Conservation (phyloP, 1,284 basidiomycete genomes). For the Phenoliferia sp. region DNA sequence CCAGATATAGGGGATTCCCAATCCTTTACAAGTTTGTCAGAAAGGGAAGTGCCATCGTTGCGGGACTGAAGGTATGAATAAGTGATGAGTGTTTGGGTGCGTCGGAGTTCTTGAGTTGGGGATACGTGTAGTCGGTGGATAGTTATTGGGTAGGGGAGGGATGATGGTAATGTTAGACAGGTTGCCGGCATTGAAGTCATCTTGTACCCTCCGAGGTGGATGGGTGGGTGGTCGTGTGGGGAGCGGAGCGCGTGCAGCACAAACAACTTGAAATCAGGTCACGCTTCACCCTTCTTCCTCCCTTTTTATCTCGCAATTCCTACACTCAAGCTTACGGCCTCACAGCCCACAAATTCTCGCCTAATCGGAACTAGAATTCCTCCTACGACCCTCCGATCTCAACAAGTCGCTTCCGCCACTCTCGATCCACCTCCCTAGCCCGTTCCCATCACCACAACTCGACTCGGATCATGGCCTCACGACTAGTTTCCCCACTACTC, state of each 20-base stretch:
- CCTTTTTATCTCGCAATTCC: neutral
- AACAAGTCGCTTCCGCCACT: neutral
- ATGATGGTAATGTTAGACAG: conserved; percentile 14
- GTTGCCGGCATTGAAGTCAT: conserved; percentile 10
- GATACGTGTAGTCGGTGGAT: conserved; percentile 23
- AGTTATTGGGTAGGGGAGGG: conserved; percentile 30
- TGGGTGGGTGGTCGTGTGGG: neutral
- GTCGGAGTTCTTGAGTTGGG: conserved; percentile 4
- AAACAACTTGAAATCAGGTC: neutral
- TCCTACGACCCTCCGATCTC: neutral
- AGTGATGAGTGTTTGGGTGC: conserved; percentile 29
- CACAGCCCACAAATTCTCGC: no score
- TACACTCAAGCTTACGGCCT: neutral
- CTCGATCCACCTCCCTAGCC: neutral
- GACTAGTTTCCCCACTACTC: conserved; percentile 17
- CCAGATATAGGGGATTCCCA: conserved; percentile 85
- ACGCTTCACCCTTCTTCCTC: neutral
- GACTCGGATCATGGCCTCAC: no score
- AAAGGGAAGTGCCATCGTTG: conserved; percentile 36
- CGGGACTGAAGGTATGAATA: conserved; percentile 24
- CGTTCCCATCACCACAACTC: neutral
- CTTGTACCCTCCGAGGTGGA: neutral
- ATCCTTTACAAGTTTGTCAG: conserved; percentile 69
- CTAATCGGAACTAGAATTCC: no score
- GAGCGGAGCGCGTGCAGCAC: neutral